Conservation (phyloP, 306 rosid genomes). For the Inga laurina region DNA sequence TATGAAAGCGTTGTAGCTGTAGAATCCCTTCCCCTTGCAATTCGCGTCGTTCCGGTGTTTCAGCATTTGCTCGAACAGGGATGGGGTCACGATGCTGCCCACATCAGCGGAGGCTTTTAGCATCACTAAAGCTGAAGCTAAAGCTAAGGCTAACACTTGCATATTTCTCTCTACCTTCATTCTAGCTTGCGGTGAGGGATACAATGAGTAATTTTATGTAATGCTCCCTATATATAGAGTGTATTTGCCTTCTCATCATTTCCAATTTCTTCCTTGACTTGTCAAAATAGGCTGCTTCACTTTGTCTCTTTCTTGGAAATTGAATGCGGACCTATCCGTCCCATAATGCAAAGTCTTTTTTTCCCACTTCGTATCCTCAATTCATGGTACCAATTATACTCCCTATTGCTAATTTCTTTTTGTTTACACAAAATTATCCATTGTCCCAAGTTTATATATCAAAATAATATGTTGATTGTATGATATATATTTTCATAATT, state of each 20-base stretch:
- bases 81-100: slow-evolving; percentile 14
- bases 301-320: not conserved
- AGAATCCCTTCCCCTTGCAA: slow-evolving; percentile 37
- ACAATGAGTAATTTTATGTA: not conserved
- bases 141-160: not conserved
- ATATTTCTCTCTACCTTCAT: slow-evolving; percentile 3
- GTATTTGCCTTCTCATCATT: not conserved
- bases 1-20: slow-evolving; percentile 56
- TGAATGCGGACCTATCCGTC: too few species aligned
- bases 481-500: not conserved
- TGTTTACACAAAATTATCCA: not conserved
- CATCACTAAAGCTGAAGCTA: not conserved
- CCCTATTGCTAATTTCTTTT: not conserved
- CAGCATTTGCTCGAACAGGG: slow-evolving; percentile 46
- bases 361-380: not conserved
- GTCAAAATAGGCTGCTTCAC: not conserved
- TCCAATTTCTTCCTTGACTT: not conserved
- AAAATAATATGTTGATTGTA: not conserved
- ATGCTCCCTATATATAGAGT: not conserved
- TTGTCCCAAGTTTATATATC: not conserved
- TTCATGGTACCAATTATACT: not conserved
- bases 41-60: slow-evolving; percentile 51
- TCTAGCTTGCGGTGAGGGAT: not conserved
- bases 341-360: not conserved
- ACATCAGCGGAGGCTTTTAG: slow-evolving; percentile 23